Evolutionary conservation across 208 protist genomes (phyloP), one percentile per base, ranked within the genome.

Genomic region (Trypanosoma vivax): DNA sequence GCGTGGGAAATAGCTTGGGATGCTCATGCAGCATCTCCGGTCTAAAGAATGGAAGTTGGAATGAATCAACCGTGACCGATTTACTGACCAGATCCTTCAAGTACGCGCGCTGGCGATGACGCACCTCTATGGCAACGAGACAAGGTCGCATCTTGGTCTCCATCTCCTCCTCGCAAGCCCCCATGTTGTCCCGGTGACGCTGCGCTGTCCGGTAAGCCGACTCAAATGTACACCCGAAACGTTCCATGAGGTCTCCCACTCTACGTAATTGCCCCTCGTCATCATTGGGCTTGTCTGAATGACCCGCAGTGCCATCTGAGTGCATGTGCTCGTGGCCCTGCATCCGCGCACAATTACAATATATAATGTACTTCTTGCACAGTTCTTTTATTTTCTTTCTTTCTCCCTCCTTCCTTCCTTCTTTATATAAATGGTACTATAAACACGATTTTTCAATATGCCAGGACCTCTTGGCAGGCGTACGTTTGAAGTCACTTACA

Each of bases 81-180:
- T 48, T 46, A 2, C 29, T 60, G 2, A 16, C 24, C 24, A 61
- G n/a, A 11, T 48, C 47, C 1, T 63, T 31, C 13, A 77, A 5
- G 39, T 80, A 80, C 35, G 67, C 52, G 18, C 52, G 31, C 48
- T 87, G 82, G 16, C 46, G 55, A 2, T 33, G 37, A n/a, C 65
- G 65, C 10, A 90, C 55, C 7, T 79, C 67, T 19, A 90, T 43
- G 9, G 55, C 69, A 42, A 84, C 46, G 13, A 86, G 34, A 34
- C 66, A 81, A 5, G 77, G 66, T 3, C 27, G 24, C 5, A 29
- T 54, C 60, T 79, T 86, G 2, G 35, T 56, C 2, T 40, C 23
- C 34, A 84, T 5, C 18, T 55, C 56, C 34, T 46, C 28, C 16
- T 35, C 27, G 21, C 45, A 53, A 7, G 24, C 24, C 18, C 45